Evolutionary conservation across 495 filamentous ascomycete species (phyloP).

Genomic region (Massariosphaeria phaeospora): DNA sequence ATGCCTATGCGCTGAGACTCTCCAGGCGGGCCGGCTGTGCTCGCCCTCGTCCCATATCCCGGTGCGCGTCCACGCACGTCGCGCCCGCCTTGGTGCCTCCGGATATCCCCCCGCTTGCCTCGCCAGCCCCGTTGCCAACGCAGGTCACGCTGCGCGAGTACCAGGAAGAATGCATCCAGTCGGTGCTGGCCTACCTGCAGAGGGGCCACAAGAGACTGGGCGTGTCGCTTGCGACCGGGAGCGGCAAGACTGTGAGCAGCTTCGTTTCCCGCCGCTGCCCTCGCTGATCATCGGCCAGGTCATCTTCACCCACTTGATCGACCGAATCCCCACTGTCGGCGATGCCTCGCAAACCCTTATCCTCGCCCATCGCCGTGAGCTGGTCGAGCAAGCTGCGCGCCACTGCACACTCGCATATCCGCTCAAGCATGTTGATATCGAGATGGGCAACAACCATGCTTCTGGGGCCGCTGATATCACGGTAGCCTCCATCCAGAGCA

Average conservation of each 20-base stretch:
- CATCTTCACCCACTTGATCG: conserved; percentile 94
- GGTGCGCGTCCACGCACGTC: conserved; percentile 12
- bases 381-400: conserved; percentile 88
- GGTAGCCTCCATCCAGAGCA: conserved; percentile 80
- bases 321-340: conserved; percentile 58
- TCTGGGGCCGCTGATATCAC: conserved; percentile 84
- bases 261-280: neutral
- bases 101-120: neutral
- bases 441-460: conserved; percentile 75
- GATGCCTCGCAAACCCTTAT: conserved; percentile 76
- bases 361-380: conserved; percentile 83
- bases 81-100: neutral
- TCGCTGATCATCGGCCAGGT: conserved; percentile 49
- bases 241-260: conserved; percentile 75
- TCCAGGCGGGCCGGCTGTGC: neutral
- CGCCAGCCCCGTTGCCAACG: conserved; percentile 5
- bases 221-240: conserved; percentile 84
- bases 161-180: conserved; percentile 63
- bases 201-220: conserved; percentile 77
- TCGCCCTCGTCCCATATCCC: neutral
- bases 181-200: conserved; percentile 66
- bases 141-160: conserved; percentile 41
- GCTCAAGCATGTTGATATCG: conserved; percentile 71
- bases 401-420: conserved; percentile 83
- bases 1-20: conserved; percentile 28